These are phyloP conservation scores for Pluteus cervinus DNA, from an alignment of 768 basidiomycete species.

Conservation along the genomic window DNA sequence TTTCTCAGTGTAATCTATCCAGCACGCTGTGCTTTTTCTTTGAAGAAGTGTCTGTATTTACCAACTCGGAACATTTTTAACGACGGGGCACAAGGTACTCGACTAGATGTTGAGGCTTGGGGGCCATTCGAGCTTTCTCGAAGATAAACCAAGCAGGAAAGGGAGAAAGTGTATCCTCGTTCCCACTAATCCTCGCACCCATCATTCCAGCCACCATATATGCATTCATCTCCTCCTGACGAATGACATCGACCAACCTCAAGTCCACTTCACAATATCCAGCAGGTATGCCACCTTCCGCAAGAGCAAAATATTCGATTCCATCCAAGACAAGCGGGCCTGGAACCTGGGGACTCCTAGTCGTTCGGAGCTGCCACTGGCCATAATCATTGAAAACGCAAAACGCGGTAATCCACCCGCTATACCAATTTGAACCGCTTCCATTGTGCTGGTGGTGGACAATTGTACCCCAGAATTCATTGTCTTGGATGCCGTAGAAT, in stretches of 20 bases:
- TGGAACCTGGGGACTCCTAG: too few relatives aligned
- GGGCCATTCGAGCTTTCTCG: too few relatives aligned
- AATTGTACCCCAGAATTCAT: slow-evolving; percentile 37
- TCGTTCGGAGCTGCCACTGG: too few relatives aligned
- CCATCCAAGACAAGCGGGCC: too few relatives aligned
- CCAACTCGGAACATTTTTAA: too few relatives aligned
- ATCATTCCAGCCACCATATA: slow-evolving; percentile 18
- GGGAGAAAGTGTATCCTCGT: slow-evolving; percentile 13
- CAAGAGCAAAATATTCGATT: too few relatives aligned
- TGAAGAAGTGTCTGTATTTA: too few relatives aligned
- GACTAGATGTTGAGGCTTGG: too few relatives aligned
- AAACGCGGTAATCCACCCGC: slow-evolving; percentile 35
- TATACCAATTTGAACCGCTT: slow-evolving; percentile 22
- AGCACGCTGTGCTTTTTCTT: too few relatives aligned
- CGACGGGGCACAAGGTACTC: too few relatives aligned
- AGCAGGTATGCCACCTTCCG: slow-evolving; percentile 7
- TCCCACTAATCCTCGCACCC: too few relatives aligned
- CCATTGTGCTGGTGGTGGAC: too few relatives aligned
- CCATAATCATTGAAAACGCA: slow-evolving; percentile 24
- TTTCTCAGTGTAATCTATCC: background rate
- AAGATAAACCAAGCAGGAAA: slow-evolving; percentile 16
- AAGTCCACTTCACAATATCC: slow-evolving; percentile 18
- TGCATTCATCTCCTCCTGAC: slow-evolving; percentile 12
- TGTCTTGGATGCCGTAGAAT: slow-evolving; percentile 22
- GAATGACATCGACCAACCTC: slow-evolving; percentile 14